Base-by-base conservation (phyloP, 495 filamentous ascomycete species). In the Penicillium longicatenatum region DNA sequence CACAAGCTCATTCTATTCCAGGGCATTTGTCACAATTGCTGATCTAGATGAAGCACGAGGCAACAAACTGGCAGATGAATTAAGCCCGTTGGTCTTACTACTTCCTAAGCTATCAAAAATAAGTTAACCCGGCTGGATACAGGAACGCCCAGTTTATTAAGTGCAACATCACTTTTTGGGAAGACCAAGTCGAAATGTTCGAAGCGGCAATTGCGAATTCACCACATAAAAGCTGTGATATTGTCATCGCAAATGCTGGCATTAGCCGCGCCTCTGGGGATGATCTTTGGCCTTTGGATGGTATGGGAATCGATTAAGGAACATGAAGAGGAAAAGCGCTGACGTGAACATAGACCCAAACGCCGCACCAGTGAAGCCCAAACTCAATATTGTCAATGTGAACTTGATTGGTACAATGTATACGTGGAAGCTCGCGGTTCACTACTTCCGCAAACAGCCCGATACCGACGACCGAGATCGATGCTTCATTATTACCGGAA, bases 401-500 rank as follows among this genome's bases (percentile, higher is more conserved):
- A 78, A 80, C 55, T 52, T 80, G 16, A 66, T 59, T 21, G 77
- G 74, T 5, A 68, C 67, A 5, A 53, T 80, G 22, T 77, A 75
- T 44, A 75, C 71, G 5, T 68, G 63, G 61, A 78, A 78, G 48
- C 54, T 79, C n/a, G 74, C 75, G 1, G 53, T 79, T 1, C 73
- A 78, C 54, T 75, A 78, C 50, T 78, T 79, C 61, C 61, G 68
- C 19, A 66, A 71, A 39, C 70, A 74, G 50, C 66, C 67, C 0
- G 64, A 68, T 56, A 63, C 58, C 33, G 57, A 61, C 6, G 66
- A 72, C 39, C 58, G 70, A 19, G 69, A 75, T 49, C 37, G 68
- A 10, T 69, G 69, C 48, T 66, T 75, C 47, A 67, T 74, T 31
- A 65, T 72, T 33, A 71, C 59, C 11, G 63, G 60, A 9, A 73